phyloP scores from a whole-genome alignment of 1,139 yeast genomes.

The Pichia sp. region DNA sequence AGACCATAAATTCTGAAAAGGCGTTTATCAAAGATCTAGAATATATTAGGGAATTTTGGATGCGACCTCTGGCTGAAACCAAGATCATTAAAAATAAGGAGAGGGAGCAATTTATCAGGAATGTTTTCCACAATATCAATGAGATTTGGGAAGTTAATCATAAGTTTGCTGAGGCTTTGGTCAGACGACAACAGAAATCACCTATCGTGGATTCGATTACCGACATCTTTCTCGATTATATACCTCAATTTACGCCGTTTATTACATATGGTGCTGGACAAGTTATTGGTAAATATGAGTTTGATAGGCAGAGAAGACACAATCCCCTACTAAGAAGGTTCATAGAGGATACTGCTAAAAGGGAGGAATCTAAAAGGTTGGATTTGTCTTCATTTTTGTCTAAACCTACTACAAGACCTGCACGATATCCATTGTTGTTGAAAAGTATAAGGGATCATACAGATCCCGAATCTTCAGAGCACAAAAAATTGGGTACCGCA shows the following conservation, averaged over 20 bases:
- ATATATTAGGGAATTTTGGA: conserved; percentile 89
- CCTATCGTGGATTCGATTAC: conserved; percentile 86
- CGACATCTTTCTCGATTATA: conserved; percentile 78
- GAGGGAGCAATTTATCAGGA: conserved; percentile 83
- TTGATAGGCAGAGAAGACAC: conserved; percentile 88
- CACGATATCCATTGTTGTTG: conserved; percentile 82
- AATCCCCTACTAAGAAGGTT: conserved; percentile 88
- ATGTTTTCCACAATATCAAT: conserved; percentile 86
- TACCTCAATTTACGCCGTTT: conserved; percentile 87
- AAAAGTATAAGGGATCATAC: conserved; percentile 83
- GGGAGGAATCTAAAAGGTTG: conserved; percentile 85
- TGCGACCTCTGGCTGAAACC: conserved; percentile 80
- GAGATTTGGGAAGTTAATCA: conserved; percentile 84
- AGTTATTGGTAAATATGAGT: conserved; percentile 91
- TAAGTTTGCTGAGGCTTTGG: conserved; percentile 81
- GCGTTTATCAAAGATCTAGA: conserved; percentile 94
- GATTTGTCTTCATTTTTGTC: conserved; percentile 91
- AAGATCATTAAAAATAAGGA: conserved; percentile 86
- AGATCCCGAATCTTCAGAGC: conserved; percentile 69
- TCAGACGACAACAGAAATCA: conserved; percentile 81
- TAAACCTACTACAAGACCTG: conserved; percentile 94
- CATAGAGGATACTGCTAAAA: conserved; percentile 84
- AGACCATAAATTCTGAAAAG: conserved; percentile 88
- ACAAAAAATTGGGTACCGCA: conserved; percentile 66
- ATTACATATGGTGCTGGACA: conserved; percentile 94